phyloP scores from a whole-genome alignment of 495 filamentous ascomycete species.

The Tricharina praecox region DNA sequence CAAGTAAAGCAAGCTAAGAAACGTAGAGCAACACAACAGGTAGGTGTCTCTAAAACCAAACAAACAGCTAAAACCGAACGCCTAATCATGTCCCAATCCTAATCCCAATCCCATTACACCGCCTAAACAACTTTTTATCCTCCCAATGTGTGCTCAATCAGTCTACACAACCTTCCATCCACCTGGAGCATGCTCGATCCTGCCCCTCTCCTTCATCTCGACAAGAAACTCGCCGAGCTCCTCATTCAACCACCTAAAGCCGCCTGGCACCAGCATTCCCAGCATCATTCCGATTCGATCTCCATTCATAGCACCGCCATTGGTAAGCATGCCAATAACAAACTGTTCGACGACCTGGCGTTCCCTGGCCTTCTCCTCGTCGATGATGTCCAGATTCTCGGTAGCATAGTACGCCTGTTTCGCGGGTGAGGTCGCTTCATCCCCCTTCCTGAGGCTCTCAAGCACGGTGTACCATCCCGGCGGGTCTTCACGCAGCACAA shows the following conservation, averaged over 20 bases:
- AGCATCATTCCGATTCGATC: conserved; percentile 82
- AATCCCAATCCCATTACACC: too few relatives aligned
- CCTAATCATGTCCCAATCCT: too few relatives aligned
- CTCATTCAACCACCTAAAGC: conserved; percentile 62
- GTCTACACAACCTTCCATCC: conserved; percentile 21
- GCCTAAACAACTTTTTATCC: too few relatives aligned
- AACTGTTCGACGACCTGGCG: conserved; percentile 77
- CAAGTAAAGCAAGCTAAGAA: too few relatives aligned
- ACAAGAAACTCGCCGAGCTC: conserved; percentile 58
- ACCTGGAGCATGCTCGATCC: conserved; percentile 14
- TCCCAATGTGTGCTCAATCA: too few relatives aligned
- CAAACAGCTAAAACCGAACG: too few relatives aligned
- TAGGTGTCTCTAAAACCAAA: too few relatives aligned
- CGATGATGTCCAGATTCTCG: conserved; percentile 38
- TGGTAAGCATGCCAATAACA: conserved; percentile 87
- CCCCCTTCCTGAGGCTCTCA: conserved; percentile 41
- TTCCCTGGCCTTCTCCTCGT: conserved; percentile 59
- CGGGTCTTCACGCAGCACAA: conserved; percentile 47
- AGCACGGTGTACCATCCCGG: conserved; percentile 45
- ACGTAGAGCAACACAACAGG: too few relatives aligned
- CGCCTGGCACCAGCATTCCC: conserved; percentile 69
- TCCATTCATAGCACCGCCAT: conserved; percentile 63
- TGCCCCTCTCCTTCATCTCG: conserved; percentile 16
- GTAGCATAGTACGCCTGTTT: conserved; percentile 28
- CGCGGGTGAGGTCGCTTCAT: conserved; percentile 29